phyloP scores from a whole-genome alignment of 2,329 filamentous ascomycete genomes.

The Exophiala lecanii-corni region DNA sequence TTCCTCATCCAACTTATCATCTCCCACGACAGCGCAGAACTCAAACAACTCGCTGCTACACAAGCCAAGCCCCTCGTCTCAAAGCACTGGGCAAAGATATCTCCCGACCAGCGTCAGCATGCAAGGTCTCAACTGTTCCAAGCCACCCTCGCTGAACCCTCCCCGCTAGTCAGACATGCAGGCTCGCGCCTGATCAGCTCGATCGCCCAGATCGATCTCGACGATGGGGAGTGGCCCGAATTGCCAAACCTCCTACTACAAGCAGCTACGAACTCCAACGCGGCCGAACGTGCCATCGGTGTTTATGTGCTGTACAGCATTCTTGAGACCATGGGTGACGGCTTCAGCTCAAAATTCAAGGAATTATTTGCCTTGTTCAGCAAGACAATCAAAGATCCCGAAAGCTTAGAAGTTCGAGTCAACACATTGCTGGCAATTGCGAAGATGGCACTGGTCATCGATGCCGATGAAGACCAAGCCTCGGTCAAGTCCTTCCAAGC shows the following conservation, averaged over 20 bases:
- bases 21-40: conserved; percentile 63
- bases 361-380: conserved; percentile 79
- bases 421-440: conserved; percentile 91
- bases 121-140: conserved; percentile 80
- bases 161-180: conserved; percentile 74
- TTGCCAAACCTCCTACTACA: conserved; percentile 74
- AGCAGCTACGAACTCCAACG: conserved; percentile 69
- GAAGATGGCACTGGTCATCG: conserved; percentile 78
- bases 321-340: conserved; percentile 78
- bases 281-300: conserved; percentile 80
- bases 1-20: conserved; percentile 84
- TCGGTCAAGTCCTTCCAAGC: conserved; percentile 71
- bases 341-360: conserved; percentile 74
- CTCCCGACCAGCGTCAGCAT: conserved; percentile 69
- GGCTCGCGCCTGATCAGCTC: conserved; percentile 82
- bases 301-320: conserved; percentile 92
- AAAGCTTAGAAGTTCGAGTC: conserved; percentile 87
- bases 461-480: conserved; percentile 76
- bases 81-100: conserved; percentile 78
- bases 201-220: conserved; percentile 80
- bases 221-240: conserved; percentile 79
- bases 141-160: conserved; percentile 73
- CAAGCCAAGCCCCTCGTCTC: conserved; percentile 77
- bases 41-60: conserved; percentile 87
- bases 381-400: conserved; percentile 81